A percentile compares a stretch with the other conserved stretches of the same genome.
These are phyloP conservation scores for Apiospora marii DNA, from an alignment of 2,329 filamentous ascomycete genomes.

Conservation along the genomic window DNA sequence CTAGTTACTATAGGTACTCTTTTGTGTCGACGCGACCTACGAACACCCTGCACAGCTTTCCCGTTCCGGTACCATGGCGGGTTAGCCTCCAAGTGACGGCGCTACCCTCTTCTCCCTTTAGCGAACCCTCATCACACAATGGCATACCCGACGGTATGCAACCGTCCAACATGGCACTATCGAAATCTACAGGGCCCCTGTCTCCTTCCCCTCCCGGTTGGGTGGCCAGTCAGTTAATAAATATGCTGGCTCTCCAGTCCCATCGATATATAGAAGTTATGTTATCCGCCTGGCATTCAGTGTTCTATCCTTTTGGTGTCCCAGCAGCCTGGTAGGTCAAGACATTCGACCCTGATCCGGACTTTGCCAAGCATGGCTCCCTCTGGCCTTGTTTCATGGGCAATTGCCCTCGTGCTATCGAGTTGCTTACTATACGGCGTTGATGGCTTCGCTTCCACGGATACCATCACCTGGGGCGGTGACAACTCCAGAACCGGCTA, in stretches of 20 bases:
- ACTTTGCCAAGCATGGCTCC: constrained; percentile 12
- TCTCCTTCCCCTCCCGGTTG: background rate
- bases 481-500: constrained; percentile 63
- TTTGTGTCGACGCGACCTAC: too few relatives aligned
- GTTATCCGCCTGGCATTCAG: background rate
- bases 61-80: background rate
- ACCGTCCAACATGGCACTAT: background rate
- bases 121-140: background rate
- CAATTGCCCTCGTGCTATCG: constrained; percentile 22
- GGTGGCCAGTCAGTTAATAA: background rate
- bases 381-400: constrained; percentile 11
- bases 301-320: background rate
- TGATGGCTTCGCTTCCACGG: constrained; percentile 49
- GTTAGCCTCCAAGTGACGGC: background rate
- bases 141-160: background rate
- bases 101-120: background rate
- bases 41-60: too few relatives aligned
- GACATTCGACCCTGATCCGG: background rate
- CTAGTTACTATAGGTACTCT: too few relatives aligned
- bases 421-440: constrained; percentile 3
- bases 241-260: background rate
- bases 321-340: background rate
- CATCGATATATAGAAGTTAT: background rate
- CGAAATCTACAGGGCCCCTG: background rate
- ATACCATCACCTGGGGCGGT: constrained; percentile 68